phyloP scores from a whole-genome alignment of 495 filamentous ascomycete species.

The Xylaria flabelliformis region DNA sequence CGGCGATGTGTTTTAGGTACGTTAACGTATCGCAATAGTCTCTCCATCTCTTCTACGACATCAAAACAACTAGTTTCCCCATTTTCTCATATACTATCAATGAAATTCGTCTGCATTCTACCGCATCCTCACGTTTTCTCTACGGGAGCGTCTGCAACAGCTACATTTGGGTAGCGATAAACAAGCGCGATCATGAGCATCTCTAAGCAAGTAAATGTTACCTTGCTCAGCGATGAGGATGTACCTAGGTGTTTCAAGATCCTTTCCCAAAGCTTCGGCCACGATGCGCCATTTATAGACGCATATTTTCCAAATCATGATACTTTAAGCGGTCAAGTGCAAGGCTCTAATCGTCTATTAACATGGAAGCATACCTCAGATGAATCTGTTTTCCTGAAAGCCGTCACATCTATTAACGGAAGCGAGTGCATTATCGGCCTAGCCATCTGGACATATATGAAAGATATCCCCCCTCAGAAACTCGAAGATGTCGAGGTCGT shows the following conservation, averaged over 20 bases:
- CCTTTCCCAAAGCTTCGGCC: slow-evolving; percentile 33
- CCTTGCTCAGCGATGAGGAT: slow-evolving; percentile 30
- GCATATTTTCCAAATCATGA: slow-evolving; percentile 36
- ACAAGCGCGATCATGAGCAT: neutral
- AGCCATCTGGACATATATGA: slow-evolving; percentile 38
- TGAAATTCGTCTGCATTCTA: too few species aligned
- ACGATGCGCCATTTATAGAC: slow-evolving; percentile 37
- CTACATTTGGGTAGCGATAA: neutral
- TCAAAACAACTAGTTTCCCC: too few species aligned
- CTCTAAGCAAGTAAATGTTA: neutral
- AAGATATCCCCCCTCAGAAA: slow-evolving; percentile 29
- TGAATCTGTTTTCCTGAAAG: slow-evolving; percentile 31
- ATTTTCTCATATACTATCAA: too few species aligned
- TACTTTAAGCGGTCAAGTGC: slow-evolving; percentile 27
- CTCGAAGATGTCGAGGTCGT: slow-evolving; percentile 32
- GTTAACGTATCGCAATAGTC: too few species aligned
- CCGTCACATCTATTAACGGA: slow-evolving; percentile 1
- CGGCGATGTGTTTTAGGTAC: too few species aligned
- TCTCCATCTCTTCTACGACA: too few species aligned
- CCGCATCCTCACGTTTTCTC: too few species aligned
- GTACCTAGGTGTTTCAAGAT: slow-evolving; percentile 34
- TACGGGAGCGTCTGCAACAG: neutral
- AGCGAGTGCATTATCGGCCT: slow-evolving; percentile 32
- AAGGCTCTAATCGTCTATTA: slow-evolving; percentile 30
- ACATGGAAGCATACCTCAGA: slow-evolving; percentile 27